phyloP scores from a whole-genome alignment of 805 yeast species.

The Myxozyma nipponensis region DNA sequence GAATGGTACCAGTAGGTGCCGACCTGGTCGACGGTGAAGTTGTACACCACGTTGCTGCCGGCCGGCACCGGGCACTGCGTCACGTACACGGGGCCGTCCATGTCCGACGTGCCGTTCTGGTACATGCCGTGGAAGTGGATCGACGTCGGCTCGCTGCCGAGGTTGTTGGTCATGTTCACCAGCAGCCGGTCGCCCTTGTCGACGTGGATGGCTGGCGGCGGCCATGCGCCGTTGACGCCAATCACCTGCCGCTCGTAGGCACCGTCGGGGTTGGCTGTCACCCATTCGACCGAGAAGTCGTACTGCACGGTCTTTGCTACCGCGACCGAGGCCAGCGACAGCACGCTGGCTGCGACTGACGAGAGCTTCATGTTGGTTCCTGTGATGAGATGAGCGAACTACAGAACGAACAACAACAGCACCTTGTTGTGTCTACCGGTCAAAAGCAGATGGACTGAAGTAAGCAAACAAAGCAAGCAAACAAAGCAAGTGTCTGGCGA shows the following conservation, averaged over 20 bases:
- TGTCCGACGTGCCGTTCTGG: conserved; percentile 65
- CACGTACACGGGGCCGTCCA: conserved; percentile 90
- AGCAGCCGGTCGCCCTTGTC: conserved; percentile 74
- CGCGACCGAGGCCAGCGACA: conserved; percentile 21
- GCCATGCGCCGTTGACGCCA: conserved; percentile 68
- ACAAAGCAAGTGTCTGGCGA: too few species aligned
- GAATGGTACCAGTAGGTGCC: conserved; percentile 99
- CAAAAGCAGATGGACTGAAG: too few species aligned
- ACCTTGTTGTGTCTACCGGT: too few species aligned
- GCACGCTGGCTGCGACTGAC: conserved; percentile 10
- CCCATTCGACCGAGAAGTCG: conserved; percentile 42
- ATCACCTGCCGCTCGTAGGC: conserved; percentile 46
- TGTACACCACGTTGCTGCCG: conserved; percentile 68
- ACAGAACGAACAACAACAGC: too few species aligned
- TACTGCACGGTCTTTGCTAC: conserved; percentile 33
- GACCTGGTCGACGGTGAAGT: conserved; percentile 81
- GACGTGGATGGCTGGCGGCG: conserved; percentile 75
- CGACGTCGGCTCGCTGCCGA: conserved; percentile 61
- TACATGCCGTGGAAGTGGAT: conserved; percentile 94
- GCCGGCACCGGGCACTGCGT: conserved; percentile 93
- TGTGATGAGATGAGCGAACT: too few species aligned
- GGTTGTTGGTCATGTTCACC: conserved; percentile 69
- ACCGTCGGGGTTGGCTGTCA: conserved; percentile 56
- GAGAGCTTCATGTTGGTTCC: neutral
- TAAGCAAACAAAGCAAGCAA: too few species aligned